These are phyloP conservation scores for Boletus mariae DNA, from an alignment of 1,284 basidiomycete species.

Conservation along the genomic window DNA sequence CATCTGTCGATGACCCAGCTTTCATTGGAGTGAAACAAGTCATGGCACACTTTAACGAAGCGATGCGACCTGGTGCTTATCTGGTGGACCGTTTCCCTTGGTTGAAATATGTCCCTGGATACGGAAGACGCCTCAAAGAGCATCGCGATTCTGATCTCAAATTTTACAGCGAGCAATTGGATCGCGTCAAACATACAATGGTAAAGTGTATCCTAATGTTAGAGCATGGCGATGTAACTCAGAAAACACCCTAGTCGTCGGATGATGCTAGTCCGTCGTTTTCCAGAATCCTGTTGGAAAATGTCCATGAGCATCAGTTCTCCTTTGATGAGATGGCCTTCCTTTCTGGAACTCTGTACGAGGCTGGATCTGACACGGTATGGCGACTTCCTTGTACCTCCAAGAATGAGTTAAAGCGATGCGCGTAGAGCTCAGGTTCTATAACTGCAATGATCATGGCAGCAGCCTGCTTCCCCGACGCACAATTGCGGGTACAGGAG, in stretches of 20 bases:
- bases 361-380: conserved; percentile 60
- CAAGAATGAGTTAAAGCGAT: not conserved
- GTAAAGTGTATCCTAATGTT: conserved; percentile 26
- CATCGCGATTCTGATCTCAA: conserved; percentile 54
- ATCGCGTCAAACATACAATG: conserved; percentile 42
- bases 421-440: conserved; percentile 45
- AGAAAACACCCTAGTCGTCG: conserved; percentile 11
- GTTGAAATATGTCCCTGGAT: conserved; percentile 39
- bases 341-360: conserved; percentile 61
- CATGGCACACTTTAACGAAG: conserved; percentile 47
- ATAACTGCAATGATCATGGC: conserved; percentile 60
- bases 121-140: conserved; percentile 20
- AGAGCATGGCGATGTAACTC: not conserved
- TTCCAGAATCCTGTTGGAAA: conserved; percentile 53
- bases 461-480: conserved; percentile 57
- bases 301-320: conserved; percentile 45
- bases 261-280: conserved; percentile 46
- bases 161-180: conserved; percentile 50
- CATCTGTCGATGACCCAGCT: conserved; percentile 54
- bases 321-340: conserved; percentile 55
- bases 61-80: conserved; percentile 54
- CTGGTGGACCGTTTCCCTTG: conserved; percentile 58
- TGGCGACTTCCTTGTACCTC: not conserved
- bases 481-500: conserved; percentile 52
- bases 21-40: conserved; percentile 49